These are phyloP conservation scores for Aureobasidium leucospermi DNA, from an alignment of 2,329 filamentous ascomycete species.

Conservation along the genomic window DNA sequence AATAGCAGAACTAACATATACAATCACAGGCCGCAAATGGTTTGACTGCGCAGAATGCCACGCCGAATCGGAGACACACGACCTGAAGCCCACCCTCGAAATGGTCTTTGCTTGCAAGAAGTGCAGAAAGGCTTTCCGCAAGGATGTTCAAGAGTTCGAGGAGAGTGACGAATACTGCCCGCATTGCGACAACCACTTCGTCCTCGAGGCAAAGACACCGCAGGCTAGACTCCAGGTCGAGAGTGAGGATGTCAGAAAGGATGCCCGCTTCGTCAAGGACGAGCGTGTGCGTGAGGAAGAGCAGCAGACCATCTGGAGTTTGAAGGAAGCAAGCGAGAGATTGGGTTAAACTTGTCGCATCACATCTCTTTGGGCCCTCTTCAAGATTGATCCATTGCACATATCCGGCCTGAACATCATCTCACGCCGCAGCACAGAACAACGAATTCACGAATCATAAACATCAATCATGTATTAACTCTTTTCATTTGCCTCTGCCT, in stretches of 20 bases:
- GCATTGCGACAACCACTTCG: slow-evolving; percentile 97
- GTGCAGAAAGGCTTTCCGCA: slow-evolving; percentile 96
- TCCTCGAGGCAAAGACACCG: slow-evolving; percentile 79
- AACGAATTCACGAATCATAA: slow-evolving; percentile 9
- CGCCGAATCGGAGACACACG: slow-evolving; percentile 66
- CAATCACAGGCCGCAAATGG: slow-evolving; percentile 73
- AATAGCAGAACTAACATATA: slow-evolving; percentile 11
- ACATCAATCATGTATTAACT: not conserved
- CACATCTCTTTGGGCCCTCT: not conserved
- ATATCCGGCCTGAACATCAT: not conserved
- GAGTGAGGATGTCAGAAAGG: slow-evolving; percentile 79
- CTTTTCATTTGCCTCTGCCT: slow-evolving; percentile 11
- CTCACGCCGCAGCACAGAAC: not conserved
- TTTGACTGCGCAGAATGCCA: slow-evolving; percentile 98
- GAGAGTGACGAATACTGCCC: slow-evolving; percentile 98
- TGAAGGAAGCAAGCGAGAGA: slow-evolving; percentile 65
- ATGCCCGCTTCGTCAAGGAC: slow-evolving; percentile 86
- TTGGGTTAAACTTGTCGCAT: slow-evolving; percentile 52
- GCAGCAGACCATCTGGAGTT: slow-evolving; percentile 64
- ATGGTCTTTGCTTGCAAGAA: slow-evolving; percentile 98
- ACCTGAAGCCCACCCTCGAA: slow-evolving; percentile 67
- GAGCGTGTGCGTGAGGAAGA: slow-evolving; percentile 61
- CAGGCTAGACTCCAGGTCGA: slow-evolving; percentile 80
- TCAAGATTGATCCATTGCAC: not conserved
- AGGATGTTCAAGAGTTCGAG: slow-evolving; percentile 85